A percentile compares a stretch with the other conserved stretches of the same genome.
phyloP scores from a whole-genome alignment of 192 early-diverging fungal genomes.

The Coemansia aciculifera region DNA sequence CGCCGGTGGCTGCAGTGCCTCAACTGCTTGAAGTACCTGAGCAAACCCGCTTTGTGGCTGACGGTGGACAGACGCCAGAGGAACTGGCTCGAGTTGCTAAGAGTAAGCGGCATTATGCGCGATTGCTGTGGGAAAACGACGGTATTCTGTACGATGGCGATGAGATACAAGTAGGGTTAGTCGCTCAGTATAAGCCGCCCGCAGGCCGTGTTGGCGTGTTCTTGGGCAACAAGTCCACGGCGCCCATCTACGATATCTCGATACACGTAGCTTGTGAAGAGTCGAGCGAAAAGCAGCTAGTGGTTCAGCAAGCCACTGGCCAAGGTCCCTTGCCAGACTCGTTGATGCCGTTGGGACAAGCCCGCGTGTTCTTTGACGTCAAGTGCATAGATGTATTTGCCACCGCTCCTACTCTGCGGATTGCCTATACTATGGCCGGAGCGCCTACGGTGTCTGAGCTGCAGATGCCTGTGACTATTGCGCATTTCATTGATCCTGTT shows the following conservation, averaged over 20 bases:
- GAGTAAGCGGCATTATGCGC: conserved; percentile 57
- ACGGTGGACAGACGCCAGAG: conserved; percentile 14
- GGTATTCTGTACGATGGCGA: conserved; percentile 92
- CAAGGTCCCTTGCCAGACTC: conserved; percentile 69
- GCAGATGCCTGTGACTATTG: conserved; percentile 74
- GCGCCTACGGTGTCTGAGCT: conserved; percentile 61
- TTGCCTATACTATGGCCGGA: conserved; percentile 66
- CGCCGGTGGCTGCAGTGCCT: not conserved
- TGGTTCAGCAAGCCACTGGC: conserved; percentile 60
- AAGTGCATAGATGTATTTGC: conserved; percentile 66
- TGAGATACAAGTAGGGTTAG: conserved; percentile 86
- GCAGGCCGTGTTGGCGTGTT: conserved; percentile 90
- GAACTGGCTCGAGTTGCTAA: conserved; percentile 24
- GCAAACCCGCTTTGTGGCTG: not conserved
- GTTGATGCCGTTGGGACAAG: conserved; percentile 66
- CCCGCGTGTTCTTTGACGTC: conserved; percentile 69
- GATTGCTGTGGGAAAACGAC: conserved; percentile 69
- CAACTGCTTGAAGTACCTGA: not conserved
- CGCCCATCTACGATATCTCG: conserved; percentile 64
- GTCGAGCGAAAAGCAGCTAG: conserved; percentile 37
- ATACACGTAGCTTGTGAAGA: conserved; percentile 59
- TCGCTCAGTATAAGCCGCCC: conserved; percentile 90
- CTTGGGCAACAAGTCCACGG: conserved; percentile 83
- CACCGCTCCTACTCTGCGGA: conserved; percentile 64
- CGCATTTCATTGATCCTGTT: conserved; percentile 89